Evolutionary conservation across 495 filamentous ascomycete genomes (phyloP).

Genomic region (Lophiostoma macrostomum): DNA sequence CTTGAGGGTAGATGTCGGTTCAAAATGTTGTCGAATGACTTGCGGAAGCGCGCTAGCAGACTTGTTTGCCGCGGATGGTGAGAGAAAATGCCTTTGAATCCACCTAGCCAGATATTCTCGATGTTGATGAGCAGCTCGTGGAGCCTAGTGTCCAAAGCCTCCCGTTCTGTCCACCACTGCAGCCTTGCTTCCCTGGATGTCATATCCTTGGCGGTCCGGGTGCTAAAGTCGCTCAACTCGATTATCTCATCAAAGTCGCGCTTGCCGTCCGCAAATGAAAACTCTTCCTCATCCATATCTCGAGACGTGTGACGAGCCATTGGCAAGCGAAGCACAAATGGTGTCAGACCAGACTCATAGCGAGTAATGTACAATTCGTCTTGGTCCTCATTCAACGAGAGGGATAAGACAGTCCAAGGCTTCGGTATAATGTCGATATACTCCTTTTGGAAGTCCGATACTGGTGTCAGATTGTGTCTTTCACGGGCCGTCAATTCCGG

Average conservation of each 20-base stretch:
- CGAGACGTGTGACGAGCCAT: slow-evolving; percentile 74
- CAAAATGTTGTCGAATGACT: slow-evolving; percentile 74
- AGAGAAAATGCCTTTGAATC: slow-evolving; percentile 87
- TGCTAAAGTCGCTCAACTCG: slow-evolving; percentile 69
- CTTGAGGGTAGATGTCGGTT: slow-evolving; percentile 87
- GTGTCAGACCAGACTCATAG: slow-evolving; percentile 65
- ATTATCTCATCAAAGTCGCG: slow-evolving; percentile 81
- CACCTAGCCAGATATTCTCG: slow-evolving; percentile 90
- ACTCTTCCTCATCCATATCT: slow-evolving; percentile 76
- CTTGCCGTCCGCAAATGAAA: slow-evolving; percentile 75
- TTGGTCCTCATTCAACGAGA: slow-evolving; percentile 73
- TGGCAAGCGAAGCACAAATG: slow-evolving; percentile 82
- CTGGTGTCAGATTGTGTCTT: slow-evolving; percentile 45
- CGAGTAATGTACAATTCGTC: slow-evolving; percentile 82
- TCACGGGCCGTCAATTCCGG: slow-evolving; percentile 43
- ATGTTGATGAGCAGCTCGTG: slow-evolving; percentile 78
- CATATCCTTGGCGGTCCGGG: slow-evolving; percentile 66
- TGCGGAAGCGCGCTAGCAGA: slow-evolving; percentile 68
- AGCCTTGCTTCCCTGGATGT: slow-evolving; percentile 61
- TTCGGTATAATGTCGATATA: slow-evolving; percentile 79
- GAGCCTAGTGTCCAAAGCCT: slow-evolving; percentile 72
- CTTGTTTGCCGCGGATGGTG: slow-evolving; percentile 58
- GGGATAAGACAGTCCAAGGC: slow-evolving; percentile 79
- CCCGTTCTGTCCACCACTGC: slow-evolving; percentile 85
- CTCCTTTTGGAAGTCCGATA: slow-evolving; percentile 57